These are phyloP conservation scores for Peniophora sp. DNA, from an alignment of 1,284 basidiomycete genomes.

Conservation along the genomic window DNA sequence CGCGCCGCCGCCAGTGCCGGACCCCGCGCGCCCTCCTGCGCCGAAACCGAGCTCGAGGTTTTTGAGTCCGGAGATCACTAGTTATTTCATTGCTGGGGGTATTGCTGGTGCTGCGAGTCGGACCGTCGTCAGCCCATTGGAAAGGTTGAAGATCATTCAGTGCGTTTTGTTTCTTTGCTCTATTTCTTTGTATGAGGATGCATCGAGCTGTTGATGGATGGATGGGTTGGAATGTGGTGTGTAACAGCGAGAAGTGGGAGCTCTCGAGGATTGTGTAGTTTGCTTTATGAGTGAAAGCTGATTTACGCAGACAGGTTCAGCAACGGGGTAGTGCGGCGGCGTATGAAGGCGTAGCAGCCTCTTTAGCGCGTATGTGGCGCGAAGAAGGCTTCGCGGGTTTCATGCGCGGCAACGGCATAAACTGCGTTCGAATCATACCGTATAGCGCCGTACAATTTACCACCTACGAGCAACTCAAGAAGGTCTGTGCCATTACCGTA, in stretches of 20 bases:
- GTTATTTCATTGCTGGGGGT: constrained; percentile 71
- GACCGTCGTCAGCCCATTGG: constrained; percentile 88
- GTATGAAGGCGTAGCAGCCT: constrained; percentile 80
- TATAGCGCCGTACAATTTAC: constrained; percentile 91
- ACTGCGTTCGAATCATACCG: constrained; percentile 84
- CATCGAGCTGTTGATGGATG: constrained; percentile 4
- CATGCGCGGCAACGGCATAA: constrained; percentile 91
- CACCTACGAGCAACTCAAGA: constrained; percentile 85
- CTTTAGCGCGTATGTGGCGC: constrained; percentile 80
- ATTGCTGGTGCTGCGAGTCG: constrained; percentile 78
- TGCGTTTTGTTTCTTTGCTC: too few relatives aligned
- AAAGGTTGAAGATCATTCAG: constrained; percentile 94
- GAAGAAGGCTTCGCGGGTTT: constrained; percentile 90
- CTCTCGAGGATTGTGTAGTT: too few relatives aligned
- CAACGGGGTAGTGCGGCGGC: constrained; percentile 50
- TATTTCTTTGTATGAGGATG: background rate
- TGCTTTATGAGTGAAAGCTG: background rate
- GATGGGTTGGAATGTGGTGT: too few relatives aligned
- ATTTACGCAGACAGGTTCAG: constrained; percentile 68
- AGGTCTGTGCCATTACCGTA: too few relatives aligned
- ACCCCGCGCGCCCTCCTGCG: background rate
- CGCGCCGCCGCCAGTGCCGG: background rate
- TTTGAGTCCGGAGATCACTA: constrained; percentile 54
- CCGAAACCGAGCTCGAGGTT: constrained; percentile 13
- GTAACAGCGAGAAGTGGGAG: too few relatives aligned